Conservation (phyloP, 495 filamentous ascomycete species). For the Bombardia bombarda region DNA sequence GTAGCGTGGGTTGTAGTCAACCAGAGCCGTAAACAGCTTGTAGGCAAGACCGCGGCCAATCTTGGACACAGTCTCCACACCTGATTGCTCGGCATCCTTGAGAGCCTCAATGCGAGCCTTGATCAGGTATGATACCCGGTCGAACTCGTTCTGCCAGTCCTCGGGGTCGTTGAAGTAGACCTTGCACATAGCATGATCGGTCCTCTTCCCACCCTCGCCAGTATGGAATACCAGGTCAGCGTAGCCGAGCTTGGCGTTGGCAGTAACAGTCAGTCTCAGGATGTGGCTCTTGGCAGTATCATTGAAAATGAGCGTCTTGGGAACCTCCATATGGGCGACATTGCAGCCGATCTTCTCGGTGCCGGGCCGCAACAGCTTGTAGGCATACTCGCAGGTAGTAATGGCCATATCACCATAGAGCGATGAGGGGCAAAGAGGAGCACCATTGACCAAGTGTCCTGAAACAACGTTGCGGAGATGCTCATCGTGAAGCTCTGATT, state of each 20-base stretch:
- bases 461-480: slow-evolving; percentile 53
- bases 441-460: slow-evolving; percentile 68
- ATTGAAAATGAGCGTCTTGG: slow-evolving; percentile 63
- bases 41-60: slow-evolving; percentile 67
- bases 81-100: slow-evolving; percentile 39
- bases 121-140: slow-evolving; percentile 49
- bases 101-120: slow-evolving; percentile 43
- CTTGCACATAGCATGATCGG: slow-evolving; percentile 44
- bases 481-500: slow-evolving; percentile 58
- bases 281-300: slow-evolving; percentile 43
- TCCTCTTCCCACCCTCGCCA: slow-evolving; percentile 33
- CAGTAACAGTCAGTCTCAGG: slow-evolving; percentile 33
- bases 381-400: slow-evolving; percentile 61
- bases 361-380: slow-evolving; percentile 49
- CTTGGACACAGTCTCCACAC: slow-evolving; percentile 50
- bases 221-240: slow-evolving; percentile 33
- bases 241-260: slow-evolving; percentile 28
- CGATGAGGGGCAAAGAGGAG: slow-evolving; percentile 43
- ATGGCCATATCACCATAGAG: slow-evolving; percentile 74
- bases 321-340: slow-evolving; percentile 56
- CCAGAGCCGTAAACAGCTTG: slow-evolving; percentile 63
- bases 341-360: slow-evolving; percentile 48
- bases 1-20: slow-evolving; percentile 61
- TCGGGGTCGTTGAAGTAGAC: slow-evolving; percentile 38
- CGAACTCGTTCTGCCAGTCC: slow-evolving; percentile 45